Conservation (phyloP, 2,329 filamentous ascomycete species). For the Grosmannia clavigera region DNA sequence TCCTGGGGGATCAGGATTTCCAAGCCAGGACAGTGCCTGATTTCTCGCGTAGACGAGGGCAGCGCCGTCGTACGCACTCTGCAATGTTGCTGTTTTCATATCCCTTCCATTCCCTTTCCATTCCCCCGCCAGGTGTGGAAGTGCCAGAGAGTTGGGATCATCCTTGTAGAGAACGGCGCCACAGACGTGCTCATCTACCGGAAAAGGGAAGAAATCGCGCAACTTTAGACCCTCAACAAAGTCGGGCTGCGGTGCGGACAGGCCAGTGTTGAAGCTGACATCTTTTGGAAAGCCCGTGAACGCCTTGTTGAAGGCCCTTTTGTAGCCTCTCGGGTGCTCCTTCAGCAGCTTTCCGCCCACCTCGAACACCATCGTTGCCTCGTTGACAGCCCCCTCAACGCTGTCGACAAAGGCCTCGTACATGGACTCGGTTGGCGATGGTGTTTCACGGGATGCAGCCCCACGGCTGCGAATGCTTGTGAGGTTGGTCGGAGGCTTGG, state of each 20-base stretch:
- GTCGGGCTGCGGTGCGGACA: neutral
- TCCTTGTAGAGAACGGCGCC: slow-evolving; percentile 13
- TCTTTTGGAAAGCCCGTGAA: neutral
- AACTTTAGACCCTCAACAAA: neutral
- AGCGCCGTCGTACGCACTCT: slow-evolving; percentile 16
- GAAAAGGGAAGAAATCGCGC: neutral
- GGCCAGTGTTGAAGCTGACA: neutral
- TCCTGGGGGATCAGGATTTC: slow-evolving; percentile 9
- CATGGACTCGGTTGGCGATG: neutral
- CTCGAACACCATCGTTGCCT: neutral
- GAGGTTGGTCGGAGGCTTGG: neutral
- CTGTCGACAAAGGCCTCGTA: neutral
- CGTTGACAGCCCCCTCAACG: neutral
- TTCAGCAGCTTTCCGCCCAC: neutral
- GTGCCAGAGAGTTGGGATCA: slow-evolving; percentile 11
- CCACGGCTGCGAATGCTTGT: neutral
- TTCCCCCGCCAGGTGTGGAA: slow-evolving; percentile 19
- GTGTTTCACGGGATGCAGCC: neutral
- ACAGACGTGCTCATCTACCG: neutral
- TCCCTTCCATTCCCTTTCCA: slow-evolving; percentile 10
- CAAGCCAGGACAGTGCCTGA: slow-evolving; percentile 14
- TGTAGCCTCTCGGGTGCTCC: neutral
- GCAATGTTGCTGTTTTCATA: slow-evolving; percentile 10
- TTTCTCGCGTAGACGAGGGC: slow-evolving; percentile 17
- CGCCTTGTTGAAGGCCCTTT: neutral